Conservation (phyloP, 495 filamentous ascomycete species). For the Platismatia glauca region DNA sequence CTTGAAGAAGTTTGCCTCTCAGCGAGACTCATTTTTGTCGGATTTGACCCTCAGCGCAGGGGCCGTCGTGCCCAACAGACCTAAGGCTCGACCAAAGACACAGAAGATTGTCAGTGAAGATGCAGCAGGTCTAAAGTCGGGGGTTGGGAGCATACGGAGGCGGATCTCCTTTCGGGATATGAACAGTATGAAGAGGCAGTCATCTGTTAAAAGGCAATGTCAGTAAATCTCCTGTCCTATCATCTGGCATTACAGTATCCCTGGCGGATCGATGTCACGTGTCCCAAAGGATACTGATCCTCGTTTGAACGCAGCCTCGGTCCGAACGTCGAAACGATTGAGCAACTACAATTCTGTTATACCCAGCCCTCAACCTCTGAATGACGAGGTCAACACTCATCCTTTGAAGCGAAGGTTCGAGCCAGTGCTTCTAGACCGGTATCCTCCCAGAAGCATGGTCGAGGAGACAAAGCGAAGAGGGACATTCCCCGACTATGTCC, state of each 20-base stretch:
- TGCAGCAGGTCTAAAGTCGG: slow-evolving; percentile 40
- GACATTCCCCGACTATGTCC: slow-evolving; percentile 91
- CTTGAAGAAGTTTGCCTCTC: slow-evolving; percentile 84
- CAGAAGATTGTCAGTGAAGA: slow-evolving; percentile 79
- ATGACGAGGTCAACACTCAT: slow-evolving; percentile 86
- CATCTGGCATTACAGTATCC: background rate
- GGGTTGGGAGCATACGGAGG: slow-evolving; percentile 69
- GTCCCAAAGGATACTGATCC: background rate
- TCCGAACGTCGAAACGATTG: slow-evolving; percentile 77
- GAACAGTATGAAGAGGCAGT: slow-evolving; percentile 88
- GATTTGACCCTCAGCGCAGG: slow-evolving; percentile 87
- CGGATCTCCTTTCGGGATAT: slow-evolving; percentile 86
- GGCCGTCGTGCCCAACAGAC: slow-evolving; percentile 59
- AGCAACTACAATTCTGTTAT: slow-evolving; percentile 99
- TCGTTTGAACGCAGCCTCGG: slow-evolving; percentile 52
- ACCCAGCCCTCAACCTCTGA: slow-evolving; percentile 81
- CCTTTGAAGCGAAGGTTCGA: slow-evolving; percentile 90
- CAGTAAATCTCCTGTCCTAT: slow-evolving; percentile 29
- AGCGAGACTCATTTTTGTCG: slow-evolving; percentile 86
- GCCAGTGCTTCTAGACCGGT: slow-evolving; percentile 85
- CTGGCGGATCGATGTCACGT: background rate
- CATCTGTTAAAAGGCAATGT: slow-evolving; percentile 70
- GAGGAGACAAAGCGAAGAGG: slow-evolving; percentile 76
- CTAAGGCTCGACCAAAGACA: slow-evolving; percentile 61
- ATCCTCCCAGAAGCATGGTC: slow-evolving; percentile 73